phyloP scores from a whole-genome alignment of 371 early-diverging fungal species.

The Mortierella sp. region DNA sequence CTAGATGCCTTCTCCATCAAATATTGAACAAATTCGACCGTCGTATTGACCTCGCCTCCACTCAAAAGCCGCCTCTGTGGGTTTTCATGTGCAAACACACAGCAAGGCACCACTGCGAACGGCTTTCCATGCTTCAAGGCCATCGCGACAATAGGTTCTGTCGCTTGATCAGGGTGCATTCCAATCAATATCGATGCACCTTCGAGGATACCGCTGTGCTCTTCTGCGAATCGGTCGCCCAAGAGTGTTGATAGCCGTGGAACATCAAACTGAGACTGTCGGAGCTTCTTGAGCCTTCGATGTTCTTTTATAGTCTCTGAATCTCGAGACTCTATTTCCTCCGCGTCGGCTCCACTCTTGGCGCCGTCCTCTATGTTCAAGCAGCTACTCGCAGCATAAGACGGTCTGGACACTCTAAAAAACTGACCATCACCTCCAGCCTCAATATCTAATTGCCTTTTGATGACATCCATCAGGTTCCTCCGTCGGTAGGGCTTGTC shows the following conservation, averaged over 20 bases:
- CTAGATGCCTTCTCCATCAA: slow-evolving; percentile 60
- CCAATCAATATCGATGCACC: slow-evolving; percentile 62
- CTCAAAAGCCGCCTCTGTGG: slow-evolving; percentile 53
- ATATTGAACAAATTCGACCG: slow-evolving; percentile 66
- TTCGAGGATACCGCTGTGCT: slow-evolving; percentile 48
- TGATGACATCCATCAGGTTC: slow-evolving; percentile 60
- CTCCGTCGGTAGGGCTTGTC: slow-evolving; percentile 61
- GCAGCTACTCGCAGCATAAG: not conserved
- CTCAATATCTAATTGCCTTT: slow-evolving; percentile 50
- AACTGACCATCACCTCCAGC: slow-evolving; percentile 46
- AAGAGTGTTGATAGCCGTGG: slow-evolving; percentile 56
- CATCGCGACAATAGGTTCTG: slow-evolving; percentile 67
- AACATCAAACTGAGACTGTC: slow-evolving; percentile 31
- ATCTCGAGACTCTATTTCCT: not conserved
- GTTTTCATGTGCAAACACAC: slow-evolving; percentile 68
- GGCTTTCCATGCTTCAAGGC: slow-evolving; percentile 63
- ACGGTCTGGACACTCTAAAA: slow-evolving; percentile 18
- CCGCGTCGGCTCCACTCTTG: not conserved
- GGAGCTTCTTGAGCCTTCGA: slow-evolving; percentile 39
- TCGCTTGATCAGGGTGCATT: slow-evolving; percentile 71
- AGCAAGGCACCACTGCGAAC: slow-evolving; percentile 72
- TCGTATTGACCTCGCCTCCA: slow-evolving; percentile 62
- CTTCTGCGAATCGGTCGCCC: slow-evolving; percentile 58
- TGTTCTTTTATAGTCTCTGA: slow-evolving; percentile 24
- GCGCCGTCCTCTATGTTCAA: no score